Evolutionary conservation across 2,329 filamentous ascomycete species (phyloP).

Genomic region (Aschersonia sp.): DNA sequence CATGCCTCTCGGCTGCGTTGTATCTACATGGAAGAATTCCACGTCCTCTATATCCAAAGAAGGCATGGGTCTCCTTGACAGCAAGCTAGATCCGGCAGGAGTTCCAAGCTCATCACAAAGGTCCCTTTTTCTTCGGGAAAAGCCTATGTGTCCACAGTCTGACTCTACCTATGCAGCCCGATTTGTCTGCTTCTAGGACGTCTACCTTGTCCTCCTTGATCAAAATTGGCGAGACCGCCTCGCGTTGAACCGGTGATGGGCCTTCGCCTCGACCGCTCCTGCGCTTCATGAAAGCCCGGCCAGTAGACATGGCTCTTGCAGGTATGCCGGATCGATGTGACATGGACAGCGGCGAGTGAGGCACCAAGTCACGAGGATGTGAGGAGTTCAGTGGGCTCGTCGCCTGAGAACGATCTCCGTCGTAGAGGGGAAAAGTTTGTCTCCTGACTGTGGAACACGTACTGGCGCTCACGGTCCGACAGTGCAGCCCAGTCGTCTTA

Average conservation of each 20-base stretch:
- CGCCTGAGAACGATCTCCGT: conserved; percentile 2
- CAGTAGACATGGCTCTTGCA: conserved; percentile 10
- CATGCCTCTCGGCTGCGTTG: background rate
- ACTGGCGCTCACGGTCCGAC: conserved; percentile 8
- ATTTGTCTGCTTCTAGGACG: background rate
- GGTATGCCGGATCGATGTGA: conserved; percentile 3
- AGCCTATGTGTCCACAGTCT: conserved; percentile 7
- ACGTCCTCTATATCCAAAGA: no score
- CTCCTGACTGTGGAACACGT: conserved; percentile 1
- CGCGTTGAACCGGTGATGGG: conserved; percentile 1
- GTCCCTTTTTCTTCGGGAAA: conserved; percentile 3
- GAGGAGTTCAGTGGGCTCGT: conserved; percentile 2
- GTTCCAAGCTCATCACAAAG: background rate
- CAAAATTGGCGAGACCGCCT: background rate
- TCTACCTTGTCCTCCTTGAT: background rate
- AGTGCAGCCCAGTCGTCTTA: conserved; percentile 9
- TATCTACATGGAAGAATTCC: background rate
- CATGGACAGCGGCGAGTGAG: background rate
- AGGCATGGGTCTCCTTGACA: background rate
- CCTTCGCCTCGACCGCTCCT: conserved; percentile 6
- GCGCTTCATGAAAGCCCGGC: conserved; percentile 12
- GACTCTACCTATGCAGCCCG: conserved; percentile 1
- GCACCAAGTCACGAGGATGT: background rate
- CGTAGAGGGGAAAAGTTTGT: conserved; percentile 6
- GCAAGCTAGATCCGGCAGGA: background rate